Evolutionary conservation across 805 yeast genomes (phyloP), one percentile per base, ranked within the genome.

Genomic region (Candida multigemmis): DNA sequence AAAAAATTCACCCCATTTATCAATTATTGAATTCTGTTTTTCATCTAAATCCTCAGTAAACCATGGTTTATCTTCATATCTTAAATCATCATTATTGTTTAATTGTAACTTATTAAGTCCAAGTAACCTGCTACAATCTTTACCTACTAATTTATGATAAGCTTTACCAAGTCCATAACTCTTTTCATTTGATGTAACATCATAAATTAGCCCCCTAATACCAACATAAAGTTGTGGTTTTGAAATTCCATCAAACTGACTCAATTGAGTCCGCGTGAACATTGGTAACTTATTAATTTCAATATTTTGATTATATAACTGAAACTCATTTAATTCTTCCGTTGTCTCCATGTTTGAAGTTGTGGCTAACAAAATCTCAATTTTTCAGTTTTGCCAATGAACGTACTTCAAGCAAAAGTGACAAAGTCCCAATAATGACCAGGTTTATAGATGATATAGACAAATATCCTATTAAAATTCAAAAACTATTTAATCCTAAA

Each of bases 141-240:
- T 72, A 4, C 89, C 95, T 7, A 75, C 82, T 22, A 84, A 63
- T 5, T 64, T 71, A 41, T 74, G 75, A 50, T 84, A 85, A 13
- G 77, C 74, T 33, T 73, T 70, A 0, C 86, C 87, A 3, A 78
- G 77, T 0, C 94, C 95, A 46, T 84, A 84, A 21, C 76, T 77
- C 10, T 67, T 71, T 8, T 48, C 40, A 43, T 83, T 84, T 24
- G 57, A 46, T 0, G 82, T 68, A 7, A 85, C 95, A 42, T 84
- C 95, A 48, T 82, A 85, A 7, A 85, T 72, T 2, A 63, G 64
- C 12, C 94, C 91, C 34, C 76, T 74, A 40, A 84, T 76, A 6
- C 75, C 91, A 12, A 84, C 79, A 50, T 75, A 84, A 37, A 81
- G 66, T 32, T 66, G 31, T 10, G 42, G 45, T 17, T 34, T 34